Base-by-base conservation (phyloP, 257 asterid genomes). In the Mitragyna speciosa region DNA sequence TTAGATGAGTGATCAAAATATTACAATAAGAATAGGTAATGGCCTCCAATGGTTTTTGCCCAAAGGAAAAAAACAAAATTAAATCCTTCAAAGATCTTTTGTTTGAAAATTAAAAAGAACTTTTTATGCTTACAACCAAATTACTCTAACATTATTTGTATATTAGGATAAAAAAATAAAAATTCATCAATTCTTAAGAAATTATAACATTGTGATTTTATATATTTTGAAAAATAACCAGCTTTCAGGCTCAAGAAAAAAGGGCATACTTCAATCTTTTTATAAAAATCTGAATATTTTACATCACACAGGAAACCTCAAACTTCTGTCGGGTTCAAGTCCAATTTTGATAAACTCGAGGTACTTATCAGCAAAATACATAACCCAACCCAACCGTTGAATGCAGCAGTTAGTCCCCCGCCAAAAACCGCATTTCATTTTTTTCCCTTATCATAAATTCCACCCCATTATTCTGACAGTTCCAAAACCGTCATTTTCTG, bases 401-500 rank as follows among this genome's bases (percentile, higher is more conserved):
- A 22, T 20, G 69, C 65, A 19, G 36, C 78, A 56, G 69, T 74
- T 74, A 74, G 52, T 67, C 12, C 15, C 51, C 78, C 78, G 51
- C 51, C 69, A 30, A 58, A 75, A 75, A 61, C 79, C 71, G 79
- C n/a, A 31, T 24, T 8, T 2, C 36, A 5, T 58, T n/a, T 12
- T 19, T 30, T 20, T 24, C 28, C 26, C 41, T 36, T 36, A 36
- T 36, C 39, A 63, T 12, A 63, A 31, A 54, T 54, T 72, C 14
- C n/a, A 67, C 20, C 19, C 43, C 65, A 65, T 68, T 36, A 26
- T n/a, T 71, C 64, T 28, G 59, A 26, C 84, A 69, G 75, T 75
- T 81, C 56, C 80, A 70, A n/a, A 39, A 83, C n/a, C 59, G 45
- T 49, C 45, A 69, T 64, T 68, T 26, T 65, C 59, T 26, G 51